Base-by-base conservation (phyloP, 2,329 filamentous ascomycete genomes). In the Aspergillus sp. region DNA sequence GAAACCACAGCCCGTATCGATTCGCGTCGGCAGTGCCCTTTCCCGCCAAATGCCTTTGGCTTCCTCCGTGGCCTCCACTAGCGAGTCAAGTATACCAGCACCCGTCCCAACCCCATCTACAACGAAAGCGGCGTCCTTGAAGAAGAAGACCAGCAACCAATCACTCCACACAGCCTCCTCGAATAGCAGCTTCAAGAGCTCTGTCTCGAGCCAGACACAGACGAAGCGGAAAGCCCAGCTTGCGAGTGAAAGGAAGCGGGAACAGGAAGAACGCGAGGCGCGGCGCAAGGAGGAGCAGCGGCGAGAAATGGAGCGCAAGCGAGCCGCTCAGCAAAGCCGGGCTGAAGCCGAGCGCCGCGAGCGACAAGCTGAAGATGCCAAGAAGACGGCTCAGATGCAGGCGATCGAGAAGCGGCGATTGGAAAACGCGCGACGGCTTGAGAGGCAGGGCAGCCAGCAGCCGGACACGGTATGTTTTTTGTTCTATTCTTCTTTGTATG, bases 231-330 rank as follows among this genome's bases (percentile, higher is more conserved):
- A 89, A 70, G 88, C 90, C 2, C 78, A 93, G 21, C 86, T 93
- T 54, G 81, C 89, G 48, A 90, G 89, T 2, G 89, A 90, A 40
- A 88, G 87, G 68, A 93, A 92, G 74, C 93, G 89, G 70, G 91
- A 96, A 71, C 88, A 85, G 70, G 92, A 96, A 66, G 91, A 96
- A 70, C 86, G 87, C 48, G 90, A 92, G 63, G 85, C 86, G 14
- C 87, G 92, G 67, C 86, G 88, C 50, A 93, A 91, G 68, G 87
- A 88, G 8, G 90, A 96, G 19, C 87, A 89, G 39, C 96, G 96
- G 75, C 84, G 87, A 15, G 90, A 96, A 66, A 78, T 90, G 35
- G 91, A 96, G 70, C 87, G 89, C 48, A 91, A 92, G 76, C 84
- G 89, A 58, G 84, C 85, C 48, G 85, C 84, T 52, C 69, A 73